phyloP scores from a whole-genome alignment of 2,329 filamentous ascomycete genomes.

The Epichloe bromicola region DNA sequence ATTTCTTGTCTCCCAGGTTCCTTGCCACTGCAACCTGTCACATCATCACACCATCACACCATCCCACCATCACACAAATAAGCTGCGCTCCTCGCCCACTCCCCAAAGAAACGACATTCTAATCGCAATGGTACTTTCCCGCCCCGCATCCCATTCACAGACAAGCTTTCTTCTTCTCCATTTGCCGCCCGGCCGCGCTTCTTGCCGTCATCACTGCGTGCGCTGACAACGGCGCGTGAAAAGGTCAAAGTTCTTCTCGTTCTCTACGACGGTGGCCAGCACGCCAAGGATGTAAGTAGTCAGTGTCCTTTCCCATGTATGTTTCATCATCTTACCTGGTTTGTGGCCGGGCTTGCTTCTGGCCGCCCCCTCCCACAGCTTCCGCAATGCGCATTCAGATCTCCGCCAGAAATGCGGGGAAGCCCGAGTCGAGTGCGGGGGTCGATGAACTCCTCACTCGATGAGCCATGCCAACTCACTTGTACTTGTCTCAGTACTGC shows the following conservation, averaged over 20 bases:
- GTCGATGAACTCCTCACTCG: neutral
- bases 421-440: neutral
- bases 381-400: neutral
- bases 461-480: neutral
- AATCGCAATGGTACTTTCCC: constrained; percentile 19
- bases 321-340: neutral
- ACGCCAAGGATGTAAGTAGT: constrained; percentile 64
- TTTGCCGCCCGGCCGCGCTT: constrained; percentile 25
- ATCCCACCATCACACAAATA: neutral
- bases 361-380: neutral
- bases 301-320: neutral
- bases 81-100: no score
- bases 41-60: neutral
- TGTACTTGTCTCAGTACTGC: neutral
- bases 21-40: neutral
- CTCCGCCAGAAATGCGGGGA: neutral
- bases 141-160: constrained; percentile 13
- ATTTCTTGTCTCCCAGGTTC: neutral
- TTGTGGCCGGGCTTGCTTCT: neutral
- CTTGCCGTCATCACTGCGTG: constrained; percentile 33
- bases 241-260: constrained; percentile 93
- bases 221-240: constrained; percentile 32
- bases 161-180: constrained; percentile 1
- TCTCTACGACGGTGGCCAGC: constrained; percentile 82
- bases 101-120: neutral